A percentile compares a stretch with the other conserved stretches of the same genome.
These are phyloP conservation scores for Aaosphaeria arxii DNA, from an alignment of 2,329 filamentous ascomycete genomes.

Conservation along the genomic window DNA sequence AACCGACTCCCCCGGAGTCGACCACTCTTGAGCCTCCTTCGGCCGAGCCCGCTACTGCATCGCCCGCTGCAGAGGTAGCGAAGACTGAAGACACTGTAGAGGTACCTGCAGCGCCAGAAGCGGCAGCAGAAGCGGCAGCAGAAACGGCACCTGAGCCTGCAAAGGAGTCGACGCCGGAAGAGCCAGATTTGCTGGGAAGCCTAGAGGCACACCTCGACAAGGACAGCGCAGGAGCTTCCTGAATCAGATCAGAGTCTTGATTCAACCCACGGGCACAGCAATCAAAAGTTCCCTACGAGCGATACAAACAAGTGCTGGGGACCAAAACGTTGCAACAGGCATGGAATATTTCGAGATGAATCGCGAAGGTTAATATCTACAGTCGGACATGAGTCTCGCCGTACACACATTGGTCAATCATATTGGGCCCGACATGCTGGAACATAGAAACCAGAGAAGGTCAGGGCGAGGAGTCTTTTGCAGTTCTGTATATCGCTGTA, in stretches of 20 bases:
- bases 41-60: background rate
- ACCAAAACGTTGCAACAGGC: too few relatives aligned
- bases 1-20: background rate
- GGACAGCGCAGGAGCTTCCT: conserved; percentile 12
- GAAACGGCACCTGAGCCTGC: background rate
- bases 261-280: too few relatives aligned
- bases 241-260: conserved; percentile 9
- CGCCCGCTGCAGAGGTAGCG: conserved; percentile 1
- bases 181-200: conserved; percentile 47
- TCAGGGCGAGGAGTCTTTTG: too few relatives aligned
- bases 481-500: too few relatives aligned
- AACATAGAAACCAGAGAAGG: too few relatives aligned
- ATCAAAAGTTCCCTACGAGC: too few relatives aligned
- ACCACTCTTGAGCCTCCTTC: background rate
- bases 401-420: too few relatives aligned
- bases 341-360: too few relatives aligned
- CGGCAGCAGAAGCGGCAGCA: background rate
- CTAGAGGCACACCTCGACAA: conserved; percentile 45
- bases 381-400: too few relatives aligned
- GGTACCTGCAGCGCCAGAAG: background rate
- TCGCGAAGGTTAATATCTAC: too few relatives aligned
- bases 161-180: conserved; percentile 27
- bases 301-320: too few relatives aligned
- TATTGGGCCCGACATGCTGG: too few relatives aligned
- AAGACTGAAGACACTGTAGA: background rate